A percentile compares a stretch with the other conserved stretches of the same genome.
phyloP scores from a whole-genome alignment of 495 filamentous ascomycete species.

The Penicillium longicatenatum region DNA sequence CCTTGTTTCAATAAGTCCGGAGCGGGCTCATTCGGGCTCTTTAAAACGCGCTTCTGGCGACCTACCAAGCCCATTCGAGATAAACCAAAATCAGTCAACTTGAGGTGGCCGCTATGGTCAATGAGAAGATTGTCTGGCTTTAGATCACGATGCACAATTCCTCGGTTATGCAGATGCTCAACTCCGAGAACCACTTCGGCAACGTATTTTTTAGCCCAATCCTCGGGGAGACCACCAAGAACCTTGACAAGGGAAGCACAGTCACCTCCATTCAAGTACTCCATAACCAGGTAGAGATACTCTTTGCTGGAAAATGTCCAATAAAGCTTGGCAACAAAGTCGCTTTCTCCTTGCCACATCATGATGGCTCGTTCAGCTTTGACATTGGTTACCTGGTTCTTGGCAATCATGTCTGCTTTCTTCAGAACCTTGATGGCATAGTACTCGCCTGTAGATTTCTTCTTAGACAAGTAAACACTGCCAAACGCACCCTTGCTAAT shows the following conservation, averaged over 20 bases:
- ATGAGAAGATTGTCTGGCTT: constrained; percentile 98
- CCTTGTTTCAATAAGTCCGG: constrained; percentile 92
- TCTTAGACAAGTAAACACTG: constrained; percentile 96
- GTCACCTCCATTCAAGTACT: constrained; percentile 97
- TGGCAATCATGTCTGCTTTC: constrained; percentile 99
- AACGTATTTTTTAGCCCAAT: constrained; percentile 97
- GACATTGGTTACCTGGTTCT: constrained; percentile 98
- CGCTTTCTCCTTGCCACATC: constrained; percentile 99
- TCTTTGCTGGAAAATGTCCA: constrained; percentile 99
- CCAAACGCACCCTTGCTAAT: constrained; percentile 99
- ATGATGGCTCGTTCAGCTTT: constrained; percentile 99
- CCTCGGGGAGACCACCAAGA: constrained; percentile 85
- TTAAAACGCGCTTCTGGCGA: constrained; percentile 89
- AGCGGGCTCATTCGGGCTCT: constrained; percentile 75
- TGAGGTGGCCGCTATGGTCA: constrained; percentile 94
- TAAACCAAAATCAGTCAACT: constrained; percentile 95
- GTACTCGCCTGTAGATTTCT: constrained; percentile 97
- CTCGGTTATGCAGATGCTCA: constrained; percentile 89
- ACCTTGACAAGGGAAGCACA: constrained; percentile 96
- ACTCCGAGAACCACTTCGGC: constrained; percentile 94
- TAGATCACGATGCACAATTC: constrained; percentile 94
- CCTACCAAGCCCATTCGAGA: constrained; percentile 97
- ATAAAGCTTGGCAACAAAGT: constrained; percentile 97
- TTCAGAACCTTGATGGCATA: constrained; percentile 98
- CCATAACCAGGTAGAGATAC: constrained; percentile 98